Evolutionary conservation across 179 eudicot species (phyloP), one percentile per base, ranked within the genome.

Genomic region (Beta macrorhiza): DNA sequence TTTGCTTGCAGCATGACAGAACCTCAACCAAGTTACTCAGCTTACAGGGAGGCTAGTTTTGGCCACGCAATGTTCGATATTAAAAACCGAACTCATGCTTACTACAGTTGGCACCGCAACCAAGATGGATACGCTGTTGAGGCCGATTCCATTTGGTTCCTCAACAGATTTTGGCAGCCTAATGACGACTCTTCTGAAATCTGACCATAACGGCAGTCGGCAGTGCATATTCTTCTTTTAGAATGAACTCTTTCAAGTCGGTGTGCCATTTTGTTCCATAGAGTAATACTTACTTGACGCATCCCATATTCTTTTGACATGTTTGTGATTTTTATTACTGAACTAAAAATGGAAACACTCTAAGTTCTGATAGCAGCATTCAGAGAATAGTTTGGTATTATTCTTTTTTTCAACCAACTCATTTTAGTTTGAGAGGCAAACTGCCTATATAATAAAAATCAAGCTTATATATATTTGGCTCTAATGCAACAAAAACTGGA

Each of bases 41-140:
- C 85, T 0, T 83, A 67, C 64, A 67, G 85, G 12, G 85, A 83
- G 72, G 85, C 85, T 67, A 83, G 85, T 74, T 83, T 74, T 42
- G 85, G 85, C 19, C 85, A 83, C 15, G 85, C 72, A 5, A 51
- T 79, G 19, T 61, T 83, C 6, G 85, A 83, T 77, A 83, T 79
- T 9, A 75, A 83, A 70, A 83, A 83, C 37, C 75, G 85, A 62
- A 83, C 82, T 52, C 85, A 83, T 79, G 83, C 85, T 81, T 73
- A 88, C 64, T 87, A 74, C 49, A 82, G 87, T 42, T 90, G 93
- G 93, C 90, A 90, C 68, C 89, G 91, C 3, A 90, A 90, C 82
- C 82, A 86, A 57, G 91, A 90, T 73, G 90, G 88, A 2, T 74
- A 78, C 25, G 83, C 88, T 0, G 86, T 89, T 5, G 74, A 80